Evolutionary conservation across 768 basidiomycete species (phyloP), one percentile per base, ranked within the genome.

Genomic region (Amanita fuliginea): DNA sequence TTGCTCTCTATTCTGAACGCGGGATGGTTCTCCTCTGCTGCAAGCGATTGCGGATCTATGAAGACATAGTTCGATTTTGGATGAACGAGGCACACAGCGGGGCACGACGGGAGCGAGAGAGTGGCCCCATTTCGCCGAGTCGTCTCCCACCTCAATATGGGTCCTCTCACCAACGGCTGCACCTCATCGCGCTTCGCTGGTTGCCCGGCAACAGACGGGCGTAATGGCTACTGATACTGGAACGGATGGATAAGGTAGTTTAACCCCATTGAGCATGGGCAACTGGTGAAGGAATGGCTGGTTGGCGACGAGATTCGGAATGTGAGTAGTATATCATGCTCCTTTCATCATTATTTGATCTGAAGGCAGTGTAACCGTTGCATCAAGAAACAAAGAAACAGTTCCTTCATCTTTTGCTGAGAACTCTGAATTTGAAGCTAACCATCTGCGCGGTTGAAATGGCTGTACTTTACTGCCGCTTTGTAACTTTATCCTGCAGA

Each of bases 41-140:
- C 89, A 95, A 96, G 67, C 81, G 77, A 53, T 72, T 93, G 68
- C 92, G 87, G 6, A 94, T 96, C 94, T 89, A 91, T 61, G 95
- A 97, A 58, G 94, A 96, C 56, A 81, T 98, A 41, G 61, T 98
- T 26, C 77, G 93, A 19, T 96, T 89, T 69, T 93, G 86, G 84
- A 94, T 95, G 77, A 86, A 88, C 51, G 74, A 74, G 53, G 73
- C 84, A 49, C n/a, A n/a, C 65, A 61, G 14, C 69, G 70, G 33
- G 73, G 66, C 10, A 9, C 28, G 13, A 30, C n/a, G n/a, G 53
- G 60, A 3, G 40, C 8, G 14, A n/a, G n/a, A n/a, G 74, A 14
- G 73, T 75, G 1, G 66, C 14, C 3, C 73, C 74, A 14, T 73
- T 75, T 1, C 65, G 57, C 6, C 74, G 84, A 56, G 86, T 95